Base-by-base conservation (phyloP, 306 rosid species). In the Mimosa pudica region DNA sequence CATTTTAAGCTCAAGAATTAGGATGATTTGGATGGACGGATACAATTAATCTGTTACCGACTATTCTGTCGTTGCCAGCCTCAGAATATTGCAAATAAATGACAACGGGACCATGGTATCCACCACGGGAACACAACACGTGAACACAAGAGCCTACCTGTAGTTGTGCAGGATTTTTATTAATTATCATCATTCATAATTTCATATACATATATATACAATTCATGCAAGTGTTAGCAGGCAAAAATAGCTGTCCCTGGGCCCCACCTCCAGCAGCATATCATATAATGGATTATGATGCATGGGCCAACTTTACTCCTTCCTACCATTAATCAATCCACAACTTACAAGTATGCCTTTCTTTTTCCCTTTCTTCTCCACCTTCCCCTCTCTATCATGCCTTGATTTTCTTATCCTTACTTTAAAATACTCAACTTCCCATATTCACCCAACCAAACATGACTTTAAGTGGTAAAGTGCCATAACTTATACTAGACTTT, bases 71-170 rank as follows among this genome's bases (percentile, higher is more conserved):
- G 5, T 49, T 13, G n/a, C 18, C 57, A 51, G 57, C 57, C 17
- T 51, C n/a, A 4, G 12, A 2, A n/a, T 4, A 2, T 51, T 51
- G 0, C n/a, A 51, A 51, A 51, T 55, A 7, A 65, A 36, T 36
- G 12, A 36, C 65, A 2, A 14, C 7, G 32, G 45, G 32, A 17
- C 48, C 67, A 20, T 77, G 79, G 83, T 79, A 52, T 73, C 82
- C 79, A 73, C 79, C 79, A 66, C 62, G 75, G 65, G 63, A 74
- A 1, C 48, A 20, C 68, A 35, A 35, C n/a, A n/a, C 62, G 75
- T 74, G 63, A 74, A 1, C 48, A 20, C 68, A 35, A 35, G 18
- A 62, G 4, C 71, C 77, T 24, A 45, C 33, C 79, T 13, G 73
- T 42, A n/a, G 79, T 45, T 17, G 46, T 61, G 48, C 9, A 44